A percentile compares a stretch with the other conserved stretches of the same genome.
phyloP scores from a whole-genome alignment of 495 filamentous ascomycete genomes.

The Corynascus novoguineensis region DNA sequence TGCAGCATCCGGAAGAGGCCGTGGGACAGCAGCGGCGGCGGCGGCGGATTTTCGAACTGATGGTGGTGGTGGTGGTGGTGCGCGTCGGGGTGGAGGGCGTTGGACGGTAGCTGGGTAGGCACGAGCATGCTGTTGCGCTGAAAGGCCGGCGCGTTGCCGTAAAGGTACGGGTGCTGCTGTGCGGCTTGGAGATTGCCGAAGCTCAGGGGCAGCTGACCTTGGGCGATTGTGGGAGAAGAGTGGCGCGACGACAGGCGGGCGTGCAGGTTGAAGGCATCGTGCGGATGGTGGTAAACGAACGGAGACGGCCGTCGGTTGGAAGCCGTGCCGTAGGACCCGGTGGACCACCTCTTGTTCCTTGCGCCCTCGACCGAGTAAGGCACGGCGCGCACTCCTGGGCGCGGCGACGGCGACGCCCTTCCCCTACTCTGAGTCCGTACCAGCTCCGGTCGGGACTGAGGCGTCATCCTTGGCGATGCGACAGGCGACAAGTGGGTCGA shows the following conservation, averaged over 20 bases:
- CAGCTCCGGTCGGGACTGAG: constrained; percentile 50
- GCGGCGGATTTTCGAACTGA: constrained; percentile 49
- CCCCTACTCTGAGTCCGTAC: constrained; percentile 56
- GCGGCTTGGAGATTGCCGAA: constrained; percentile 49
- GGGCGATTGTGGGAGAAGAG: constrained; percentile 52
- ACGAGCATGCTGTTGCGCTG: constrained; percentile 44
- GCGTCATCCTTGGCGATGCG: constrained; percentile 55
- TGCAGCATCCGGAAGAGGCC: constrained; percentile 63
- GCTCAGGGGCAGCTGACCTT: constrained; percentile 48
- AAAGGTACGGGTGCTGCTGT: constrained; percentile 48
- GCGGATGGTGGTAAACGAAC: constrained; percentile 48
- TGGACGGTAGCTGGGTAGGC: constrained; percentile 42
- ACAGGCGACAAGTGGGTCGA: constrained; percentile 55
- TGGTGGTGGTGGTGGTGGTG: constrained; percentile 51
- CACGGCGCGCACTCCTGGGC: constrained; percentile 55
- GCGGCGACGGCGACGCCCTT: constrained; percentile 60
- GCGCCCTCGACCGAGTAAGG: constrained; percentile 58
- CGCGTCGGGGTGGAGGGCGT: constrained; percentile 42
- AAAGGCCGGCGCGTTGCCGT: constrained; percentile 43
- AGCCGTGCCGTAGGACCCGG: constrained; percentile 55
- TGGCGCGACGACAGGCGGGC: constrained; percentile 43
- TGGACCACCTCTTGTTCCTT: constrained; percentile 67
- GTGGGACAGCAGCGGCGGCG: constrained; percentile 55
- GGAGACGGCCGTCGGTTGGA: constrained; percentile 49
- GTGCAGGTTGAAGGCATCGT: constrained; percentile 45